Percentiles rank a stretch among this genome's conserved stretches.
phyloP scores from a whole-genome alignment of 768 basidiomycete species.

The Auricularia auricula-judae region DNA sequence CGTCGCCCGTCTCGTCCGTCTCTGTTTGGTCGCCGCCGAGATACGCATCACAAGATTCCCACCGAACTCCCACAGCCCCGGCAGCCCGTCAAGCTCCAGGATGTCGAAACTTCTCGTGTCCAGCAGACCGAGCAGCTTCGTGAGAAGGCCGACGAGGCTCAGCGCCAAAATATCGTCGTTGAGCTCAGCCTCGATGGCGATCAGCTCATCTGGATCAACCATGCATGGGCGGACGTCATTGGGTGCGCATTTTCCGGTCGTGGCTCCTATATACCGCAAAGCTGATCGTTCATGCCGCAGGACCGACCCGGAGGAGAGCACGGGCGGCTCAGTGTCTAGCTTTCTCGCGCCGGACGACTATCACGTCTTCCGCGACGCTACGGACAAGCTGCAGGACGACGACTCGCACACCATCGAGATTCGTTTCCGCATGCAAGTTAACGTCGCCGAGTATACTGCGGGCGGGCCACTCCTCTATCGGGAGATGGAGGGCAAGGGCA shows the following conservation, averaged over 20 bases:
- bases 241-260: conserved; percentile 43
- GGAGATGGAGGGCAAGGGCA: conserved; percentile 94
- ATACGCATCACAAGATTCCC: background rate
- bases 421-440: conserved; percentile 74
- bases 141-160: conserved; percentile 86
- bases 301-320: conserved; percentile 67
- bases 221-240: conserved; percentile 87
- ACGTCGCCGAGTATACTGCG: conserved; percentile 35
- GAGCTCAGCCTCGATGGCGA: conserved; percentile 92
- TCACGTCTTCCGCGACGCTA: conserved; percentile 78
- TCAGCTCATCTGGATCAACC: conserved; percentile 91
- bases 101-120: conserved; percentile 33
- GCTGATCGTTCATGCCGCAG: conserved; percentile 29
- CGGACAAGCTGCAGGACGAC: conserved; percentile 72
- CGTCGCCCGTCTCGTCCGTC: background rate
- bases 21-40: background rate
- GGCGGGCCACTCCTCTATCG: conserved; percentile 43
- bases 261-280: background rate
- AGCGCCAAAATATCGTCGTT: conserved; percentile 92
- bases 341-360: conserved; percentile 72
- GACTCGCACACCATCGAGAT: conserved; percentile 93
- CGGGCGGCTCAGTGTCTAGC: conserved; percentile 71
- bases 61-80: background rate
- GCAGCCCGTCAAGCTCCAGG: background rate
- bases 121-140: conserved; percentile 81